These are phyloP conservation scores for Mycena venus DNA, from an alignment of 768 basidiomycete genomes.

Conservation along the genomic window DNA sequence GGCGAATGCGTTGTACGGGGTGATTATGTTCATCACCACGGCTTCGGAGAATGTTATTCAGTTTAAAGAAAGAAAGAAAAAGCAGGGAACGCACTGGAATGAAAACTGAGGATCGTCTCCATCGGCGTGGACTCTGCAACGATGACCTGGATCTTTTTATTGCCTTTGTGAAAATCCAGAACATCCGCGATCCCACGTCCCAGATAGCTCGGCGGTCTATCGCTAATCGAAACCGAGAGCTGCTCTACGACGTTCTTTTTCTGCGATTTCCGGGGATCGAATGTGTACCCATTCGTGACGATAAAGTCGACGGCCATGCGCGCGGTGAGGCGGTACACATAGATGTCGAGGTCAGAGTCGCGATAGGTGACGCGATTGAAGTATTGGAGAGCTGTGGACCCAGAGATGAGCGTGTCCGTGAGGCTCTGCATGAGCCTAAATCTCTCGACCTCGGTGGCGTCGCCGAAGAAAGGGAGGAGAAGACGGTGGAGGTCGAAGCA, in stretches of 20 bases:
- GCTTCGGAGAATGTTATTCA: too few species aligned
- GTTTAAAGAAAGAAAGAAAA: too few species aligned
- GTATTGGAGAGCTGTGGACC: conserved; percentile 67
- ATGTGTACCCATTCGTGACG: conserved; percentile 37
- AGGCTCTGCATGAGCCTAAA: conserved; percentile 59
- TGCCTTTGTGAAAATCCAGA: conserved; percentile 46
- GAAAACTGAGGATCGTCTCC: conserved; percentile 58
- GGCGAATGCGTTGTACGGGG: conserved; percentile 54
- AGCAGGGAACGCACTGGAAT: conserved; percentile 61
- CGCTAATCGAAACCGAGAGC: background rate
- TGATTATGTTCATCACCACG: conserved; percentile 60
- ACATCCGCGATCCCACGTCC: conserved; percentile 45
- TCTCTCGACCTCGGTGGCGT: conserved; percentile 24
- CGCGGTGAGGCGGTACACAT: conserved; percentile 50
- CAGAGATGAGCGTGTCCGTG: conserved; percentile 64
- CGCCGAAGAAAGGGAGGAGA: conserved; percentile 7
- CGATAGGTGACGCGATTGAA: conserved; percentile 59
- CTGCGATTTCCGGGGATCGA: conserved; percentile 25
- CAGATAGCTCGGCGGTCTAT: conserved; percentile 31
- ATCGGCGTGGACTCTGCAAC: conserved; percentile 47
- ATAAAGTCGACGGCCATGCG: conserved; percentile 26
- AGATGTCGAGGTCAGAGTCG: conserved; percentile 66
- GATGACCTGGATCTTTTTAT: conserved; percentile 57
- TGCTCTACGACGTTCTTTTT: background rate
- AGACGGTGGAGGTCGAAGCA: conserved; percentile 13